These are phyloP conservation scores for Melanomma pulvis-pyrius DNA, from an alignment of 495 filamentous ascomycete species.

Conservation along the genomic window DNA sequence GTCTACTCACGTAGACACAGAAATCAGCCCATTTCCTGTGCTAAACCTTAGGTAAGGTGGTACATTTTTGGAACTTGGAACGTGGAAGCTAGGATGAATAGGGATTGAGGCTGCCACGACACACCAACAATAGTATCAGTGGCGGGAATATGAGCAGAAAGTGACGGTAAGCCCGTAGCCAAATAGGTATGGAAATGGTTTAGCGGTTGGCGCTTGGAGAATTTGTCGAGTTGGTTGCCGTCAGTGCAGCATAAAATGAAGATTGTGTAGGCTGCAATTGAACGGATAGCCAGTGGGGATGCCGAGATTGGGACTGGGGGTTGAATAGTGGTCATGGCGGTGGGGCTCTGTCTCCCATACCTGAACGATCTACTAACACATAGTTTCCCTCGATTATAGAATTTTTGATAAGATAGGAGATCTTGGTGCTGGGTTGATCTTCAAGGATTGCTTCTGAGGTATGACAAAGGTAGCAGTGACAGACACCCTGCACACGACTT, in stretches of 20 bases:
- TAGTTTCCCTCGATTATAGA: neutral
- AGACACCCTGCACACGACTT: neutral
- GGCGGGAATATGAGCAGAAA: neutral
- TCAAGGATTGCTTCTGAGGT: neutral
- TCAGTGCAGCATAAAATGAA: neutral
- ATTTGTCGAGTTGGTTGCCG: neutral
- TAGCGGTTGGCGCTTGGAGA: neutral
- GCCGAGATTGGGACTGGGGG: neutral
- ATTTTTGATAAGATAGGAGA: neutral
- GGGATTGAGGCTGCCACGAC: neutral
- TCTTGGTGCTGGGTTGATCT: too few relatives aligned
- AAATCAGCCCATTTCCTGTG: neutral
- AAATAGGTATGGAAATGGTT: neutral
- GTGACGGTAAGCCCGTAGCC: neutral
- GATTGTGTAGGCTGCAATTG: neutral
- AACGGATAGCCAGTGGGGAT: neutral
- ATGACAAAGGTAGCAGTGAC: neutral
- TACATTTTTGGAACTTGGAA: conserved; percentile 9
- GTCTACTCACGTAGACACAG: neutral
- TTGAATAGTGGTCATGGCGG: neutral
- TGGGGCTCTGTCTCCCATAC: neutral
- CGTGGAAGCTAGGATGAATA: neutral
- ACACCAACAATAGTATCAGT: neutral
- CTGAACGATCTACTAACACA: neutral
- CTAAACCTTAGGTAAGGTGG: neutral